Evolutionary conservation across 2,329 filamentous ascomycete species (phyloP).

Genomic region (Aaosphaeria arxii): DNA sequence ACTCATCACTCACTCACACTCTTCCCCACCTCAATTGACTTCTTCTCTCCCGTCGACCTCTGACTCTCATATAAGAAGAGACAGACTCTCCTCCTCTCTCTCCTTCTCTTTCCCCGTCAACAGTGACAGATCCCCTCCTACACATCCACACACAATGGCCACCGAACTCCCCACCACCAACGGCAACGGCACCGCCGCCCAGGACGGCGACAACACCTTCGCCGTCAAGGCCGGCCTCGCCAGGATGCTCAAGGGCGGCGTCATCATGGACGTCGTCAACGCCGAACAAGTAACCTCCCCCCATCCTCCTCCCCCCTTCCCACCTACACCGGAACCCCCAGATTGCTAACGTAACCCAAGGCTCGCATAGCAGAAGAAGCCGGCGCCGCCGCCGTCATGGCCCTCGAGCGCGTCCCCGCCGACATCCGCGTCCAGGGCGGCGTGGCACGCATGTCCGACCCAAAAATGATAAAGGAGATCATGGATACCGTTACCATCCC

Average conservation of each 20-base stretch:
- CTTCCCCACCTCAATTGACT: not conserved
- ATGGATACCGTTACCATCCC: constrained; percentile 94
- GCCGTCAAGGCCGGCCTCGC: constrained; percentile 92
- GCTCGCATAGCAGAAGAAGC: constrained; percentile 97
- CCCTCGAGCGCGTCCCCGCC: constrained; percentile 92
- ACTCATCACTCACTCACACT: not conserved
- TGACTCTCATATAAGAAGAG: not conserved
- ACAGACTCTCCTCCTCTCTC: not conserved
- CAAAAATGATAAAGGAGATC: constrained; percentile 90
- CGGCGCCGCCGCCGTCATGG: constrained; percentile 96
- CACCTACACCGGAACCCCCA: not conserved
- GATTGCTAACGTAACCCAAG: constrained; percentile 48
- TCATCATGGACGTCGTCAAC: constrained; percentile 99
- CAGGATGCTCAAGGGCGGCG: constrained; percentile 97
- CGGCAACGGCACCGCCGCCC: constrained; percentile 42
- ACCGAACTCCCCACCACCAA: constrained; percentile 46
- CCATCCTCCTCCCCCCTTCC: not conserved
- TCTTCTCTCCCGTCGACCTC: not conserved
- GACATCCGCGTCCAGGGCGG: constrained; percentile 92
- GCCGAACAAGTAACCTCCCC: constrained; percentile 66
- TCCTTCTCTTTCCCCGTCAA: not conserved
- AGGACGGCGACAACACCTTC: constrained; percentile 60
- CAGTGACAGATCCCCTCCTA: not conserved
- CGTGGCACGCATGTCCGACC: constrained; percentile 96
- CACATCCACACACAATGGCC: constrained; percentile 38